Percentiles rank a stretch among this genome's conserved stretches.
These are phyloP conservation scores for Aegilops tauschii DNA, from an alignment of 176 grass and related monocot species.

Conservation along the genomic window DNA sequence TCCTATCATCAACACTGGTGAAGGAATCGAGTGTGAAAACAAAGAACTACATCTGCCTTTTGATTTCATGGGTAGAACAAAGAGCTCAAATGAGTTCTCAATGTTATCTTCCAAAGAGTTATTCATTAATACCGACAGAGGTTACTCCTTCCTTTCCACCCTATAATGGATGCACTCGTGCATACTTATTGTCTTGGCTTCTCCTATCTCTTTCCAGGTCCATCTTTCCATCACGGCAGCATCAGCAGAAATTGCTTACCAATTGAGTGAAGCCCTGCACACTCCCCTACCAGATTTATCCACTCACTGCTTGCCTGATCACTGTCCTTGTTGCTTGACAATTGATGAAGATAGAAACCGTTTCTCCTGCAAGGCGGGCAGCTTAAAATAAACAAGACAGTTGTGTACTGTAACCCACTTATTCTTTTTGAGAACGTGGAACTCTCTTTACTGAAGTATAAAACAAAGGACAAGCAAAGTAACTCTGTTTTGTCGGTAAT, in stretches of 20 bases:
- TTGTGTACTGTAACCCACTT: background rate
- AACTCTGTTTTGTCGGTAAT: background rate
- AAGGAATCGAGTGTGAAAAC: background rate
- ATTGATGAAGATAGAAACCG: background rate
- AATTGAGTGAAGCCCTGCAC: background rate
- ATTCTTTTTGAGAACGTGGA: background rate
- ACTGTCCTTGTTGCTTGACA: background rate
- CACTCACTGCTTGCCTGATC: background rate
- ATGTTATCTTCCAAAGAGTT: background rate
- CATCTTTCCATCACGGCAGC: background rate
- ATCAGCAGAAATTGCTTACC: background rate
- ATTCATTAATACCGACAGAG: background rate
- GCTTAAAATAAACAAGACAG: background rate
- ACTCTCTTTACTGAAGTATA: background rate
- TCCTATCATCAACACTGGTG: background rate
- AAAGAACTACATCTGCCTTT: background rate
- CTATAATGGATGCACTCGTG: background rate
- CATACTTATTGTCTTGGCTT: background rate
- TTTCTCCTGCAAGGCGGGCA: constrained; percentile 13
- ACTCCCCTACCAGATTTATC: background rate
- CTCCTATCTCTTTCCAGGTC: background rate
- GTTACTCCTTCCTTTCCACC: background rate
- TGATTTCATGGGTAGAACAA: background rate
- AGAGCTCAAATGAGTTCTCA: background rate
- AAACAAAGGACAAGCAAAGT: background rate